Evolutionary conservation across 1,139 yeast genomes (phyloP).

Genomic region (Nakaseomyces sp.): DNA sequence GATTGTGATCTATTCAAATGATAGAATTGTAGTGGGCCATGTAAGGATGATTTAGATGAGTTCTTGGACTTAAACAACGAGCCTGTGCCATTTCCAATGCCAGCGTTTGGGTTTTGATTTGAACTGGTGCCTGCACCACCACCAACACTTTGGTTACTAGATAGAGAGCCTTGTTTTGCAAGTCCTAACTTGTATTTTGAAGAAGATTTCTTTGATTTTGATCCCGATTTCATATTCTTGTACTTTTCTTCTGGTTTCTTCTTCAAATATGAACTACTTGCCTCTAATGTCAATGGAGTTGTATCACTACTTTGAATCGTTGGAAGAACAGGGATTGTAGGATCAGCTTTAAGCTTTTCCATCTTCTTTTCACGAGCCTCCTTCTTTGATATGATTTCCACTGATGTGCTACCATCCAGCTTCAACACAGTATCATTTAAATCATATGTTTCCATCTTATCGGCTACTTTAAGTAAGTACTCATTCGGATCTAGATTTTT

Average conservation of each 20-base stretch:
- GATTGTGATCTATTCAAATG: conserved; percentile 16
- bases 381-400: conserved; percentile 27
- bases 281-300: conserved; percentile 29
- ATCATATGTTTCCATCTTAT: conserved; percentile 27
- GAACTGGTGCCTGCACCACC: conserved; percentile 6
- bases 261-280: conserved; percentile 16
- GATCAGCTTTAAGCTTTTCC: conserved; percentile 23
- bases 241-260: conserved; percentile 9
- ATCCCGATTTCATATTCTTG: conserved; percentile 9
- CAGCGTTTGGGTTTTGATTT: neutral
- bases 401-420: conserved; percentile 30
- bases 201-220: conserved; percentile 15
- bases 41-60: conserved; percentile 27
- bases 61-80: conserved; percentile 28
- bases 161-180: conserved; percentile 15
- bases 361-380: conserved; percentile 27
- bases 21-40: conserved; percentile 18
- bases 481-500: conserved; percentile 31
- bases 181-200: conserved; percentile 20
- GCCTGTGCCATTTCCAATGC: conserved; percentile 7
- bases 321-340: conserved; percentile 26
- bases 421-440: conserved; percentile 33
- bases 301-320: conserved; percentile 30
- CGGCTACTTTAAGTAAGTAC: conserved; percentile 29
- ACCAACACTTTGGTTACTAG: conserved; percentile 13